phyloP scores from a whole-genome alignment of 1,284 basidiomycete species.

The Trichosporon coremiiforme region DNA sequence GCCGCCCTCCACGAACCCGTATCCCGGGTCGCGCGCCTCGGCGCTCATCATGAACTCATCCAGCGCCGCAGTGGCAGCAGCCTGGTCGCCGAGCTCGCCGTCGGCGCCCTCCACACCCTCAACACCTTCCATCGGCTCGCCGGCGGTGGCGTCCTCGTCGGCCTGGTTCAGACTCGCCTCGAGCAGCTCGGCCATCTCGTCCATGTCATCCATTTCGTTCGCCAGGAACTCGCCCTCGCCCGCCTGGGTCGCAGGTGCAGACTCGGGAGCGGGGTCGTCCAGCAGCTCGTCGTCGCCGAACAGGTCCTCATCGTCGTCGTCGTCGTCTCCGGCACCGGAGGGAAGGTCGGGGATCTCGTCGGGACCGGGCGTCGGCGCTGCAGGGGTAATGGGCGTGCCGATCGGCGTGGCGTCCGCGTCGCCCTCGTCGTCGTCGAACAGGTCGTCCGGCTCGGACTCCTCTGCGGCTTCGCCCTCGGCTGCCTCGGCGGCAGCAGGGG shows the following conservation, averaged over 20 bases:
- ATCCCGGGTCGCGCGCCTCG: constrained; percentile 13
- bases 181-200: constrained; percentile 47
- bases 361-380: constrained; percentile 31
- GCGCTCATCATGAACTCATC: constrained; percentile 18
- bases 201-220: constrained; percentile 44
- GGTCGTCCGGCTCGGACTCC: constrained; percentile 38
- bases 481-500: constrained; percentile 24
- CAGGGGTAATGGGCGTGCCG: constrained; percentile 32
- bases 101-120: background rate
- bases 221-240: constrained; percentile 28
- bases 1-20: constrained; percentile 41
- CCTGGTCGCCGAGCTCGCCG: constrained; percentile 17
- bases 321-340: constrained; percentile 20
- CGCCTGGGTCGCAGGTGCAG: constrained; percentile 32
- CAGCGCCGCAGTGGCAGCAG: constrained; percentile 17
- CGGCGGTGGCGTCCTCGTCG: constrained; percentile 41
- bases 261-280: constrained; percentile 36
- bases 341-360: constrained; percentile 23
- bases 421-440: constrained; percentile 34
- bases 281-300: constrained; percentile 38
- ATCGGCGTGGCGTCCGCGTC: constrained; percentile 39
- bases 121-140: background rate
- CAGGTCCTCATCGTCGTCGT: constrained; percentile 44
- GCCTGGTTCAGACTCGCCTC: constrained; percentile 49
- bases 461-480: constrained; percentile 31